Base-by-base conservation (phyloP, 345 rosid genomes). In the Carallia brachiata region DNA sequence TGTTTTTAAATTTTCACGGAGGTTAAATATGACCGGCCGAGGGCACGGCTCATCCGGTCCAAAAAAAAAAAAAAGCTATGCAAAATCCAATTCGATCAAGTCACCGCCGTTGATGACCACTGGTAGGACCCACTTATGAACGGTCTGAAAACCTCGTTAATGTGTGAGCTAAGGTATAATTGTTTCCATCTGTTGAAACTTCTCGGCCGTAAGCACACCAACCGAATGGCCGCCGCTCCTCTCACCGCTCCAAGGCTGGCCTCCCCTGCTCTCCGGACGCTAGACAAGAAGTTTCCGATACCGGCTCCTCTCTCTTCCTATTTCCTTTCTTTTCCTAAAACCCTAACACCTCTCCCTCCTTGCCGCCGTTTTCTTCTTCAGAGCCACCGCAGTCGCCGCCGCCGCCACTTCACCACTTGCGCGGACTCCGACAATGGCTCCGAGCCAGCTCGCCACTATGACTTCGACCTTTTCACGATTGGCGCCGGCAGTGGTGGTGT, bases 401-500 rank as follows among this genome's bases (percentile, higher is more conserved):
- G 75, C 55, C 87, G 87, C 58, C 87, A 86, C 58, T 77, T 86
- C 50, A 56, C 80, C 1, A 75, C 76, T 61, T 88, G 83, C 28
- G 91, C 95, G 7, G 84, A 70, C 58, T 76, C 75, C 69, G 87
- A 71, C 0, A 89, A 91, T 52, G 97, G 93, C 61, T 83, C 90
- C 4, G 92, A 91, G 18, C 57, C 82, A 5, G 53, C 80, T 5
- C 86, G 82, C 61, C 82, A 72, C 65, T 94, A 86, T 75, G 97
- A 94, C 75, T 94, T 87, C 70, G 98, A 91, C 81, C 95, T 94
- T 72, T 94, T 94, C 83, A 94, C 98, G 37, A 83, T 94, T 58
- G 98, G 97, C 65, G 98, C 97, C 5, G 98, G 97, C 2, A 91
- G 97, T 66, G 98, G 97, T 44, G 97, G 97, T 16, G 97, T 94